Conservation (phyloP, 805 yeast genomes). For the Candida silvatica region DNA sequence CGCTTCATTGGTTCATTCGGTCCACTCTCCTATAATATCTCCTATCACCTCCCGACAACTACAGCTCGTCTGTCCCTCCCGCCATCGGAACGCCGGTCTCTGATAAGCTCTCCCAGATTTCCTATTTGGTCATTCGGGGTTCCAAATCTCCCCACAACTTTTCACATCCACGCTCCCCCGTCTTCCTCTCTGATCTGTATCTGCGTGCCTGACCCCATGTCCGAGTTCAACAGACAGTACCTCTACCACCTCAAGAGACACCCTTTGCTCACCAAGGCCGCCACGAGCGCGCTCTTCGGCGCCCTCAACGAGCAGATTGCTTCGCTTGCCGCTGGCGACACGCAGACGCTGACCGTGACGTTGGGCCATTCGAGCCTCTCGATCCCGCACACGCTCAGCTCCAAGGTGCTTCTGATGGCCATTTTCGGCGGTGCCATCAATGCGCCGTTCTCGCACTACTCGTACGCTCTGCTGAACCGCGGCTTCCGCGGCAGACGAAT, state of each 20-base stretch:
- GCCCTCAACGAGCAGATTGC: slow-evolving; percentile 53
- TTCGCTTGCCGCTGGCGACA: slow-evolving; percentile 38
- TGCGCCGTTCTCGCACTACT: slow-evolving; percentile 52
- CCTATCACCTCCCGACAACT: too few species aligned
- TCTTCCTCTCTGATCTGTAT: too few species aligned
- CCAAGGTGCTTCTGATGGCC: slow-evolving; percentile 44
- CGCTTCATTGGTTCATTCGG: too few species aligned
- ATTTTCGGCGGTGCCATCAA: slow-evolving; percentile 44
- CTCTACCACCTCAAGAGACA: slow-evolving; percentile 31
- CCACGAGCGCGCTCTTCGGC: slow-evolving; percentile 48
- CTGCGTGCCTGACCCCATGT: slow-evolving; percentile 12
- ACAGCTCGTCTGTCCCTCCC: too few species aligned
- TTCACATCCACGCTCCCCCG: slow-evolving; percentile 2
- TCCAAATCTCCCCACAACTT: neutral
- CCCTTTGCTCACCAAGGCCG: slow-evolving; percentile 52
- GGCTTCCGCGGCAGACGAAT: slow-evolving; percentile 37
- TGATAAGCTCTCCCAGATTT: neutral
- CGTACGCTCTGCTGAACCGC: slow-evolving; percentile 37
- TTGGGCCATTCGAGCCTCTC: slow-evolving; percentile 12
- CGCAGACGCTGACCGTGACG: slow-evolving; percentile 13
- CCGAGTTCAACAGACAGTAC: too few species aligned
- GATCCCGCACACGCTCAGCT: slow-evolving; percentile 32
- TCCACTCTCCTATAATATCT: too few species aligned
- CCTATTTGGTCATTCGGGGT: neutral
- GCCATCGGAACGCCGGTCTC: neutral